These are phyloP conservation scores for Penicillium salamii DNA, from an alignment of 495 filamentous ascomycete genomes.

Conservation along the genomic window DNA sequence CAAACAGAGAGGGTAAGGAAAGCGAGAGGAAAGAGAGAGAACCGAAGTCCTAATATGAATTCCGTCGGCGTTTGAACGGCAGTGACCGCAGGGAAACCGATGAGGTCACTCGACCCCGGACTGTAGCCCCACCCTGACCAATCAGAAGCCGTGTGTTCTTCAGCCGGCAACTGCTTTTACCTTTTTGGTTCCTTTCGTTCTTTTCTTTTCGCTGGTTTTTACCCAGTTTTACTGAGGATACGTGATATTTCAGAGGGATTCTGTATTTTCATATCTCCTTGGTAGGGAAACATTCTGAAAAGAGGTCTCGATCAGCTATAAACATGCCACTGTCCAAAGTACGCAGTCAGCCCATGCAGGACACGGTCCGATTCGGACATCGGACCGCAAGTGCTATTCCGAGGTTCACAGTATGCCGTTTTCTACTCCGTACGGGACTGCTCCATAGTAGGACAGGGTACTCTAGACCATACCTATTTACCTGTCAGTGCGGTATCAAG, in stretches of 20 bases:
- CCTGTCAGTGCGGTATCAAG: too few relatives aligned
- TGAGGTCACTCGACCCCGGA: constrained; percentile 23
- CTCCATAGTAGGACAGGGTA: too few relatives aligned
- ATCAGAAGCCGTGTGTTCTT: constrained; percentile 8
- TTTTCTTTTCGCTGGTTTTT: background rate
- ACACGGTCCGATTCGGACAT: background rate
- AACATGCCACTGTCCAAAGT: too few relatives aligned
- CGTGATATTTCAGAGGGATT: too few relatives aligned
- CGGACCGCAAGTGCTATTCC: constrained; percentile 6
- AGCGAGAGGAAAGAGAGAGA: background rate
- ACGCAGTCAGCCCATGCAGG: background rate
- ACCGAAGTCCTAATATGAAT: constrained; percentile 7
- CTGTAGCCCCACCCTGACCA: constrained; percentile 13
- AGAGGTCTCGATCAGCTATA: too few relatives aligned
- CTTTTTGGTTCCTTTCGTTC: background rate
- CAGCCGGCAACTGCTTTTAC: constrained; percentile 20
- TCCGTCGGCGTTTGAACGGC: constrained; percentile 22
- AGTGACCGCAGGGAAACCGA: background rate
- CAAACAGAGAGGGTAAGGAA: too few relatives aligned
- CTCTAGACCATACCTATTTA: too few relatives aligned
- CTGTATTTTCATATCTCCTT: too few relatives aligned
- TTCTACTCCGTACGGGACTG: too few relatives aligned
- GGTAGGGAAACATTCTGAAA: too few relatives aligned
- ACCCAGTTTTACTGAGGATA: too few relatives aligned
- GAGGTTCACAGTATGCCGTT: background rate